These are phyloP conservation scores for Trichoderma cornu-damae DNA, from an alignment of 2,329 filamentous ascomycete genomes.

Conservation along the genomic window DNA sequence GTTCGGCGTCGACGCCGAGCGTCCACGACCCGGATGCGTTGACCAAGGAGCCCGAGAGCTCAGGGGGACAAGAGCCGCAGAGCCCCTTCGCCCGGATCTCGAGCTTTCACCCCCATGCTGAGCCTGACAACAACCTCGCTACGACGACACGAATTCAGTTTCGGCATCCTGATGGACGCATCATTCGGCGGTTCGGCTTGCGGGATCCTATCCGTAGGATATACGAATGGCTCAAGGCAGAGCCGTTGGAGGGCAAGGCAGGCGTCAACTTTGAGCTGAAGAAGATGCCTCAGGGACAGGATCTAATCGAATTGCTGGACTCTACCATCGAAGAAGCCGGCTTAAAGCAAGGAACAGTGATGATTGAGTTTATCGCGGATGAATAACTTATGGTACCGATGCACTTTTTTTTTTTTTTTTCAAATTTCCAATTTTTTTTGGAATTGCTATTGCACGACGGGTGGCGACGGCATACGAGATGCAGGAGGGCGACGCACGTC, in stretches of 20 bases:
- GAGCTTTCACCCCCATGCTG: slow-evolving; percentile 65
- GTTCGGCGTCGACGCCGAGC: slow-evolving; percentile 42
- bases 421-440: background rate
- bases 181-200: slow-evolving; percentile 79
- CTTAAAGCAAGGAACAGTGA: slow-evolving; percentile 87
- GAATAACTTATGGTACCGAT: slow-evolving; percentile 35
- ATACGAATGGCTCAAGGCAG: slow-evolving; percentile 95
- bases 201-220: slow-evolving; percentile 73
- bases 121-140: slow-evolving; percentile 66
- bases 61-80: slow-evolving; percentile 36
- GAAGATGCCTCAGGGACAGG: slow-evolving; percentile 69
- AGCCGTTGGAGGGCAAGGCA: slow-evolving; percentile 73
- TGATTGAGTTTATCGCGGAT: slow-evolving; percentile 78
- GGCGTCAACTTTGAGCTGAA: slow-evolving; percentile 82
- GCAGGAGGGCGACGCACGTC: background rate
- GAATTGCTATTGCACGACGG: slow-evolving; percentile 6
- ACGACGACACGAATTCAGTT: slow-evolving; percentile 88
- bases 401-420: background rate
- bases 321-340: slow-evolving; percentile 73
- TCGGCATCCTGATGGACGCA: slow-evolving; percentile 73
- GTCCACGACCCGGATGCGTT: slow-evolving; percentile 81
- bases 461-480: slow-evolving; percentile 8
- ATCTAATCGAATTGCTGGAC: slow-evolving; percentile 72
- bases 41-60: slow-evolving; percentile 55
- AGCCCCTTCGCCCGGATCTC: slow-evolving; percentile 67